Evolutionary conservation across 2,329 filamentous ascomycete genomes (phyloP).

Genomic region (Aspergillus udagawae): DNA sequence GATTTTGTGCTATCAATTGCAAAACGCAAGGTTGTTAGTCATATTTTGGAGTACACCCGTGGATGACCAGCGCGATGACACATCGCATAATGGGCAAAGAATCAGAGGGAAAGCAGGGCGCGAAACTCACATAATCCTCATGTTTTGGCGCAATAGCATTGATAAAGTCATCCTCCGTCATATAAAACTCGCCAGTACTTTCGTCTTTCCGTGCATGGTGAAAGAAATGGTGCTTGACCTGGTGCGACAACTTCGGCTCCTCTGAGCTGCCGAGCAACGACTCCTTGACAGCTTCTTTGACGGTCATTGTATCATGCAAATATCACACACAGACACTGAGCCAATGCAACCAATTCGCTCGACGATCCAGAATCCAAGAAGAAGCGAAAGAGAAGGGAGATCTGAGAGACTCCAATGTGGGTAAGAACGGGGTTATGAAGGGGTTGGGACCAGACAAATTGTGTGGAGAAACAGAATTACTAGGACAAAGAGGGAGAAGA

Average conservation of each 20-base stretch:
- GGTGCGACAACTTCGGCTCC: conserved; percentile 63
- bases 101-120: background rate
- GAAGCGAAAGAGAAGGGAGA: conserved; percentile 6
- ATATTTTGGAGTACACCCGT: background rate
- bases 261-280: conserved; percentile 63
- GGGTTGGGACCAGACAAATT: conserved; percentile 16
- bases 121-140: conserved; percentile 80
- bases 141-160: conserved; percentile 79
- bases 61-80: conserved; percentile 9
- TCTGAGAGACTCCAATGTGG: background rate
- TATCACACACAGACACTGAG: conserved; percentile 2
- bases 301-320: conserved; percentile 39
- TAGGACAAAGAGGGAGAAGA: conserved; percentile 14
- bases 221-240: conserved; percentile 72
- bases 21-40: conserved; percentile 15
- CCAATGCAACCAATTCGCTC: conserved; percentile 6
- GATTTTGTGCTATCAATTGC: conserved; percentile 77
- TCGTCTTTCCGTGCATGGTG: conserved; percentile 72
- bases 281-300: conserved; percentile 74
- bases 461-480: conserved; percentile 19
- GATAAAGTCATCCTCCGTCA: conserved; percentile 84
- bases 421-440: conserved; percentile 14
- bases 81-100: conserved; percentile 6
- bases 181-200: conserved; percentile 69
- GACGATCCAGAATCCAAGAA: conserved; percentile 4